Evolutionary conservation across 805 yeast genomes (phyloP), one percentile per base, ranked within the genome.

Genomic region (Barnettozyma sp.): DNA sequence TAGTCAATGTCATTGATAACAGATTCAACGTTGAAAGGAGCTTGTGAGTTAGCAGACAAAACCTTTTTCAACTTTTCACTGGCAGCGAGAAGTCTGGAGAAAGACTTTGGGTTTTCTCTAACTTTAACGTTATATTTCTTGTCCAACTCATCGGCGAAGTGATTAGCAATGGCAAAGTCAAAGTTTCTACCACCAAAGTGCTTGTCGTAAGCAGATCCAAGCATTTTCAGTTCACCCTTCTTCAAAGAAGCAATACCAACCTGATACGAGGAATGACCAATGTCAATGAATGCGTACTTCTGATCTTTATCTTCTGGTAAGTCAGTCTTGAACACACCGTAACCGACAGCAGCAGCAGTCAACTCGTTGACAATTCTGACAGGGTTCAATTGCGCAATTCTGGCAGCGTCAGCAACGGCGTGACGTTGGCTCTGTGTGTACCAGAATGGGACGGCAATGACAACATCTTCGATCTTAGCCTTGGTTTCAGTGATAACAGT

Each of bases 121-220:
- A 92, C 82, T 56, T 92, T 95, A 57, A 92, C 86, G 76, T 90
- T 87, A 76, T 84, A 87, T 69, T 92, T 92, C 39, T 68, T 68
- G 65, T 80, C 77, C 73, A 92, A 87, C 64, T 87, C 94, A 50
- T 82, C 82, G 54, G 96, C 95, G 56, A 92, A 87, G 66, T 86
- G 92, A 65, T 86, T 78, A 50, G 97, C 88, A 54, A 92, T 84
- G 44, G 95, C 96, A 55, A 70, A 71, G 68, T 92, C 98, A 45
- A 92, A 79, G 62, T 87, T 86, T 69, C 99, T 82, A 65, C 99
- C 98, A 74, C 99, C 99, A 55, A 92, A 92, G 69, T 85, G 85
- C 68, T 85, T 85, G 70, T 88, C 95, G 60, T 76, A 82, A 53
- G 95, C 94, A 44, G 95, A 75, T 51, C 95, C 95, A 52, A 92